A percentile compares a stretch with the other conserved stretches of the same genome.
These are phyloP conservation scores for Chlamydomonas sp. DNA, from an alignment of 139 green algal species.

Conservation along the genomic window DNA sequence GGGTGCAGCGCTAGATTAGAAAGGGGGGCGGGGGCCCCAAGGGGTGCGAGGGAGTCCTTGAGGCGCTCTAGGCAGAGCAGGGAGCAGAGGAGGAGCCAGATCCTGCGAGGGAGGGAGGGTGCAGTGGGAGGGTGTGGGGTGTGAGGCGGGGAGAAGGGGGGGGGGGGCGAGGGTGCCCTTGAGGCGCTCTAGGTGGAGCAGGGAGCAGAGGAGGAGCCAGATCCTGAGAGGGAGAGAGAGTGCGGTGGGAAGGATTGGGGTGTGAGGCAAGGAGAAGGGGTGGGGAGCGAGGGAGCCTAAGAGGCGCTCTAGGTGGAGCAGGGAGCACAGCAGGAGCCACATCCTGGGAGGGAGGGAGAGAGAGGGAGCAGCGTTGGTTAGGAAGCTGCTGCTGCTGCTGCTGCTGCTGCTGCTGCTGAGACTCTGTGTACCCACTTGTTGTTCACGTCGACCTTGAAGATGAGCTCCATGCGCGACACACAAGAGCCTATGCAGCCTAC, in stretches of 20 bases:
- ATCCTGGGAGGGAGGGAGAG: slow-evolving; percentile 1
- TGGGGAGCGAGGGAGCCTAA: too few species aligned
- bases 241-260: not conserved
- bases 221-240: slow-evolving; percentile 5
- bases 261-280: too few species aligned
- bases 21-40: too few species aligned
- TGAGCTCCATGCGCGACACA: not conserved
- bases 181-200: not conserved
- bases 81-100: too few species aligned
- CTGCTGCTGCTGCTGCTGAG: not conserved
- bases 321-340: too few species aligned
- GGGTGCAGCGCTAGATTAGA: too few species aligned
- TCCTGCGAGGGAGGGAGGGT: not conserved
- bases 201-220: not conserved
- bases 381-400: not conserved
- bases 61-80: too few species aligned
- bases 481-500: not conserved
- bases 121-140: not conserved
- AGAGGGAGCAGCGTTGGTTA: not conserved
- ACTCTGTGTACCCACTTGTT: not conserved
- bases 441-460: not conserved
- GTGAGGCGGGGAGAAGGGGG: not conserved
- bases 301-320: too few species aligned
- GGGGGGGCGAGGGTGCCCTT: not conserved
- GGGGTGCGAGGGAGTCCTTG: too few species aligned